phyloP scores from a whole-genome alignment of 2,329 filamentous ascomycete species.

The Ophiostoma fasciatum region DNA sequence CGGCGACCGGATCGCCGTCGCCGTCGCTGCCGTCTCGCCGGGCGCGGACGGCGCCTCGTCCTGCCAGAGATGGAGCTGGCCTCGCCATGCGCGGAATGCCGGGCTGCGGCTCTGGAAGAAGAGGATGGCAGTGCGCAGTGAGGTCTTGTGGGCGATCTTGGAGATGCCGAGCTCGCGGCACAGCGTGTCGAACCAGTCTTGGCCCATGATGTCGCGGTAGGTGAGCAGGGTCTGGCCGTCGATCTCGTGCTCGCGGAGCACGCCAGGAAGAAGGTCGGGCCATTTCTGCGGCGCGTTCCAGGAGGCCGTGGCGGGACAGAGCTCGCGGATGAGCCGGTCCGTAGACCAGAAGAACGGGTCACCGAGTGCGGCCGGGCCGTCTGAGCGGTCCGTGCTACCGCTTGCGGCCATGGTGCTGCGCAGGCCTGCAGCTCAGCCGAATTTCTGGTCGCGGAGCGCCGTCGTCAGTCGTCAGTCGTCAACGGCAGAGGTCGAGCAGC shows the following conservation, averaged over 20 bases:
- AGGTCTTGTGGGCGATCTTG: constrained; percentile 40
- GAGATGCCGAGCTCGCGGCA: constrained; percentile 40
- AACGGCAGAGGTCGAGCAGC: too few relatives aligned
- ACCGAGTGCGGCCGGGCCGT: too few relatives aligned
- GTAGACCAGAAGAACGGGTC: constrained; percentile 68
- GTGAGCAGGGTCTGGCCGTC: constrained; percentile 51
- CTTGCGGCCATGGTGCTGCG: constrained; percentile 5
- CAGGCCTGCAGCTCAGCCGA: background rate
- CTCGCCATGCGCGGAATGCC: constrained; percentile 27
- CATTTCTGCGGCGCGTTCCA: constrained; percentile 30
- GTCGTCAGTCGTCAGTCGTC: too few relatives aligned
- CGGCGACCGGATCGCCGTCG: too few relatives aligned
- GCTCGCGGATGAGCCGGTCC: constrained; percentile 48
- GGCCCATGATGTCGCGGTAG: constrained; percentile 30
- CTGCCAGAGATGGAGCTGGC: too few relatives aligned
- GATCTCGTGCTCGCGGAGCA: constrained; percentile 46
- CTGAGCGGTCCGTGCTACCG: constrained; percentile 10
- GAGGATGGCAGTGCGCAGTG: constrained; percentile 41
- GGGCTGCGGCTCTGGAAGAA: constrained; percentile 37
- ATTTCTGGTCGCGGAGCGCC: background rate
- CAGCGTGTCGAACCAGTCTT: constrained; percentile 29
- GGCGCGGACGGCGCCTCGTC: too few relatives aligned
- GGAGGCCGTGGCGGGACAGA: constrained; percentile 41
- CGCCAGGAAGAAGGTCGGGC: constrained; percentile 40
- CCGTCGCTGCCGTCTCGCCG: too few relatives aligned